These are phyloP conservation scores for Arctium lappa DNA, from an alignment of 129 eudicot species.

Conservation along the genomic window DNA sequence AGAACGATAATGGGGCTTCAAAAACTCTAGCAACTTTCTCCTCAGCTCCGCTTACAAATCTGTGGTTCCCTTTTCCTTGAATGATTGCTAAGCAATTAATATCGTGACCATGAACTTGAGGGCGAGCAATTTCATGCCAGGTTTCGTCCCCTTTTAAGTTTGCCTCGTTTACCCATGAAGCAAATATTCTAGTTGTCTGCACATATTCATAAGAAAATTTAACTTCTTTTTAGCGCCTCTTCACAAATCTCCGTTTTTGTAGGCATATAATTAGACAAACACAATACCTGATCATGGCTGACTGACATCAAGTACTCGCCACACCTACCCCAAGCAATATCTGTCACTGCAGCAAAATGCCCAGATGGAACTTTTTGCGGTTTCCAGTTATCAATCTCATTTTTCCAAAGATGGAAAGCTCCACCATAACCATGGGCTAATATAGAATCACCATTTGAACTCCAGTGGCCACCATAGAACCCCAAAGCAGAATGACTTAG, in stretches of 20 bases:
- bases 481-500: conserved; percentile 98
- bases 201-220: not conserved
- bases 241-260: not conserved
- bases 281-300: conserved; percentile 88
- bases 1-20: conserved; percentile 89
- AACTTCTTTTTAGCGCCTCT: not conserved
- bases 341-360: conserved; percentile 78
- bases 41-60: conserved; percentile 92
- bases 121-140: conserved; percentile 96
- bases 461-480: conserved; percentile 97
- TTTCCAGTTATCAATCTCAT: conserved; percentile 71
- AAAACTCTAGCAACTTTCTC: conserved; percentile 98
- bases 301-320: conserved; percentile 85
- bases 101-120: conserved; percentile 99
- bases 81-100: conserved; percentile 72
- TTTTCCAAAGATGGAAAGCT: conserved; percentile 90
- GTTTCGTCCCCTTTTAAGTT: conserved; percentile 32
- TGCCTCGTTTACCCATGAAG: conserved; percentile 57
- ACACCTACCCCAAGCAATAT: conserved; percentile 74
- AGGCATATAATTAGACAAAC: conserved; percentile 1
- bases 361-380: conserved; percentile 98
- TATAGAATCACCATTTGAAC: conserved; percentile 69
- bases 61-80: conserved; percentile 85
- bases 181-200: conserved; percentile 87
- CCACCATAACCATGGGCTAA: conserved; percentile 98